Conservation (phyloP, 1,284 basidiomycete species). For the Ceratorhiza oryzae-sativae region DNA sequence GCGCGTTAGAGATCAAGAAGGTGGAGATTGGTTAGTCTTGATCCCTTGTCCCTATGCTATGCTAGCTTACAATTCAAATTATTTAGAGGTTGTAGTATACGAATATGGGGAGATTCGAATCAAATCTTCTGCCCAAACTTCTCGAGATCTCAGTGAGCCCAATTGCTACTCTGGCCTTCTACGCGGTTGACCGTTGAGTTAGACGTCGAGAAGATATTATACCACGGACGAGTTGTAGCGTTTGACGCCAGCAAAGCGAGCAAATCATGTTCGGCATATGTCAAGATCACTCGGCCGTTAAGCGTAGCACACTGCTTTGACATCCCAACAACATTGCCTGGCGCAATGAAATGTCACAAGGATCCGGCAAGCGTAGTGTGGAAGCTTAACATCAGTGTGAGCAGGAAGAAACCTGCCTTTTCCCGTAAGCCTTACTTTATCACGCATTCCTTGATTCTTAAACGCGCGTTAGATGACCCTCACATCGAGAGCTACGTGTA, state of each 20-base stretch:
- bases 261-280: background rate
- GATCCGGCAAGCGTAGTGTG: slow-evolving; percentile 36
- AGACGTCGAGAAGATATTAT: slow-evolving; percentile 33
- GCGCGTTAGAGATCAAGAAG: slow-evolving; percentile 31
- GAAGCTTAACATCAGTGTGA: slow-evolving; percentile 34
- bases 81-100: slow-evolving; percentile 26
- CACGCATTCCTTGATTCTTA: background rate
- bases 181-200: background rate
- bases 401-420: slow-evolving; percentile 31
- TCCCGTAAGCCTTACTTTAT: background rate
- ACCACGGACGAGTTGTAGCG: slow-evolving; percentile 25
- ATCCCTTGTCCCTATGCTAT: too few relatives aligned
- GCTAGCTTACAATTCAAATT: background rate
- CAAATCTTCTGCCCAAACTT: slow-evolving; percentile 24
- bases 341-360: slow-evolving; percentile 35
- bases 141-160: slow-evolving; percentile 33
- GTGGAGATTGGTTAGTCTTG: slow-evolving; percentile 30
- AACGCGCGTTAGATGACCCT: background rate
- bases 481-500: slow-evolving; percentile 35
- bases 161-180: background rate
- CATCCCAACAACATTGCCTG: slow-evolving; percentile 22
- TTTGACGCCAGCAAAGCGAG: background rate
- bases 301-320: slow-evolving; percentile 15
- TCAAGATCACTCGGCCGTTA: slow-evolving; percentile 12
- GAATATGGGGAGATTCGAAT: slow-evolving; percentile 32